Evolutionary conservation across 2,329 filamentous ascomycete species (phyloP), one percentile per base, ranked within the genome.

Genomic region (Paecilomyces niveus): DNA sequence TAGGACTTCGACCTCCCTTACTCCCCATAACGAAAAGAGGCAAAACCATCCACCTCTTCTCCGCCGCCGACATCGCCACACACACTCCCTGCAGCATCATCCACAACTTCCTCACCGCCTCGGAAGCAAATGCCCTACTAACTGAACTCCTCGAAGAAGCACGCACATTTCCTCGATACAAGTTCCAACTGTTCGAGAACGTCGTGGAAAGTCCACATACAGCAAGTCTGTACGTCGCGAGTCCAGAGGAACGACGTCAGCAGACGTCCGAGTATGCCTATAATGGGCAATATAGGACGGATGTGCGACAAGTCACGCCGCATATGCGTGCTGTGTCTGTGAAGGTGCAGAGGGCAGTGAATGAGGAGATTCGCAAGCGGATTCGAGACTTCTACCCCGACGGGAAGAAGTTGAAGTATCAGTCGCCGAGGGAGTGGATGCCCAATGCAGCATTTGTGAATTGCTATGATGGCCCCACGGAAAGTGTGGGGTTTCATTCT

Each of bases 361-460:
- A 97, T 66, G 67, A 74, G 1, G 89, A 94, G 70, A 87, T 96
- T n/a, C 76, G 83, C 57, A 78, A 81, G 6, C 86, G 92, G 7
- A 94, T 93, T 60, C 77, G 77, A 54, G 80, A 83, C 2, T 81
- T 82, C 57, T 90, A 94, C 60, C 87, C 89, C 0, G 78, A 77
- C 18, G 85, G 86, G 11, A 80, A 84, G 71, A 96, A 93, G 71
- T 82, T 97, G 29, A 86, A 82, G 64, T 86, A 89, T 65, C 92
- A 97, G 68, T 89, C 87, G 0, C 83, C 90, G 0, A 73, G 82
- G 0, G 75, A 81, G 0, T 97, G 93, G 92, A 78, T 79, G 8
- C 90, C 93, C 9, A 97, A 97, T 69, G 90, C 91, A 0, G 91
- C 92, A 0, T 93, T 97, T 68, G 92, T 96, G 15, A 99, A 99